Evolutionary conservation across 192 early-diverging fungal species (phyloP).

Genomic region (Umbelopsis vinacea): DNA sequence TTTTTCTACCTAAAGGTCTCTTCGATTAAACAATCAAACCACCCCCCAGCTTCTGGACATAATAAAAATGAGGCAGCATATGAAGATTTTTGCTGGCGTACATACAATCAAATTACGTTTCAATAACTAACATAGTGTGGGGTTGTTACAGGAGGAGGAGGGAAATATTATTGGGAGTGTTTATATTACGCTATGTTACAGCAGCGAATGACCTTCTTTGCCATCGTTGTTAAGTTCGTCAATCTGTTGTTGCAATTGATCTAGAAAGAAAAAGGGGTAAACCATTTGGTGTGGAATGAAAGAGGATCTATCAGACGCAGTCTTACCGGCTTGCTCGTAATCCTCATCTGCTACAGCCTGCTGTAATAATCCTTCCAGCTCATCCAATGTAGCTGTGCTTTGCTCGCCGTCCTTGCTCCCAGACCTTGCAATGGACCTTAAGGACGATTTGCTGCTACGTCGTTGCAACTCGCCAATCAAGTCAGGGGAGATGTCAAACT

Average conservation of each 20-base stretch:
- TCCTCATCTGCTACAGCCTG: conserved; percentile 7
- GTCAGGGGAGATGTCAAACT: conserved; percentile 16
- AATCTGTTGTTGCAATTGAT: conserved; percentile 16
- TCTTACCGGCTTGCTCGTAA: conserved; percentile 17
- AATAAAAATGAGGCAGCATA: conserved; percentile 21
- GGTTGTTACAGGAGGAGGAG: neutral
- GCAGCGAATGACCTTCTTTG: neutral
- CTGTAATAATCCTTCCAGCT: conserved; percentile 6
- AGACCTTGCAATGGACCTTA: neutral
- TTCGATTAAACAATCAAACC: conserved; percentile 54
- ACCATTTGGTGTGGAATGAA: neutral
- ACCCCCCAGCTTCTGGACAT: conserved; percentile 13
- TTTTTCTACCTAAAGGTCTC: conserved; percentile 40
- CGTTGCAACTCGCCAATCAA: conserved; percentile 15
- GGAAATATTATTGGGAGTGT: neutral
- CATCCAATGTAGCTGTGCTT: conserved; percentile 10
- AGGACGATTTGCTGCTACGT: neutral
- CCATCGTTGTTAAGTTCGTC: neutral
- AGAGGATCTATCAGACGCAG: neutral
- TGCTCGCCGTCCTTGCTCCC: neutral
- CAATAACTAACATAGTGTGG: too few relatives aligned
- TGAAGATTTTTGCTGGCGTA: conserved; percentile 10
- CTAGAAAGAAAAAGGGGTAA: neutral
- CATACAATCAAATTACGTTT: neutral
- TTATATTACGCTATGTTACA: neutral